Conservation (phyloP, 768 basidiomycete species). For the Tubosaeta sp. region DNA sequence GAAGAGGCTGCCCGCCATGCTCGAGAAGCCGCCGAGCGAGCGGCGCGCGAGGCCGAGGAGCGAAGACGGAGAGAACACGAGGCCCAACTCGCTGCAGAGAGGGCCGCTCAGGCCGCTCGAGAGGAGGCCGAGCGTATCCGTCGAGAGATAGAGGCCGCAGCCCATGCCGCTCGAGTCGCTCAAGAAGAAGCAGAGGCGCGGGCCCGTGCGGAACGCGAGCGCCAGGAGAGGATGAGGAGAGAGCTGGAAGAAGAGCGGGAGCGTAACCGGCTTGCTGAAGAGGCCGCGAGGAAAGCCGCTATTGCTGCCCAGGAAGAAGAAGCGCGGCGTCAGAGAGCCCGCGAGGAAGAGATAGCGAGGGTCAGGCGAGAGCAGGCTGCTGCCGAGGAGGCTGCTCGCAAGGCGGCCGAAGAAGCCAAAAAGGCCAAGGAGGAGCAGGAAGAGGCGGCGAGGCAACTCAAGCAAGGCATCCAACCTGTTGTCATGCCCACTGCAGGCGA, state of each 20-base stretch:
- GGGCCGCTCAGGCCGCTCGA: conserved; percentile 21
- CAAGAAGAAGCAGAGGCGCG: conserved; percentile 21
- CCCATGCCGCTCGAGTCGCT: conserved; percentile 20
- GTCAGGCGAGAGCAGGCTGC: conserved; percentile 15
- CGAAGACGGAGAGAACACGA: conserved; percentile 13
- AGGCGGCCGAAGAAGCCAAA: conserved; percentile 20
- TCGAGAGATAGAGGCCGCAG: conserved; percentile 19
- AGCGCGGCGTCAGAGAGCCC: conserved; percentile 16
- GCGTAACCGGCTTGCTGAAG: conserved; percentile 15
- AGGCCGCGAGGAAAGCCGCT: conserved; percentile 23
- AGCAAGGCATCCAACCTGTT: conserved; percentile 27
- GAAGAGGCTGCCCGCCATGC: conserved; percentile 21
- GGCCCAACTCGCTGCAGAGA: conserved; percentile 17
- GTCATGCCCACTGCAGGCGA: conserved; percentile 28
- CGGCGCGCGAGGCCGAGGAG: conserved; percentile 19
- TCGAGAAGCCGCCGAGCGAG: conserved; percentile 21
- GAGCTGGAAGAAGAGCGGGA: conserved; percentile 22
- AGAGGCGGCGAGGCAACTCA: conserved; percentile 20
- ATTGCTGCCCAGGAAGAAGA: conserved; percentile 24
- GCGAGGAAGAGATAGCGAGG: conserved; percentile 18
- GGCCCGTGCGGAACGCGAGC: conserved; percentile 23
- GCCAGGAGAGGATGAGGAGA: conserved; percentile 12
- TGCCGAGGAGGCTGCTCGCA: conserved; percentile 23
- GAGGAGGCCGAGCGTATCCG: conserved; percentile 23
- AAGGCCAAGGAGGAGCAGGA: conserved; percentile 19